Percentiles rank a stretch among this genome's conserved stretches.
These are phyloP conservation scores for Termitomyces sp. DNA, from an alignment of 768 basidiomycete genomes.

Conservation along the genomic window DNA sequence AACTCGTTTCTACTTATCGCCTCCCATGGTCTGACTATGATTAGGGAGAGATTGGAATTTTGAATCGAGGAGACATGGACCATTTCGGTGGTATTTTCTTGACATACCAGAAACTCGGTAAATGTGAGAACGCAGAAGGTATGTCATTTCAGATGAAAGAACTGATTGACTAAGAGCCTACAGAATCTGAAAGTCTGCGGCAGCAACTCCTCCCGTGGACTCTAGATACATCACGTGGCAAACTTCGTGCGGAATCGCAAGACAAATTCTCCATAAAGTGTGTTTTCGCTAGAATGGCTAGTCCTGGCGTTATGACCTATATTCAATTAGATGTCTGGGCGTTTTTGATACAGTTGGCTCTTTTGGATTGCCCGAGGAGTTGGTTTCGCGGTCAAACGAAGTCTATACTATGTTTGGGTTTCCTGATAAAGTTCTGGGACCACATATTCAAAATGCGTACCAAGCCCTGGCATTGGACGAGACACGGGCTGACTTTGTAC, in stretches of 20 bases:
- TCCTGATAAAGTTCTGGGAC: slow-evolving; percentile 50
- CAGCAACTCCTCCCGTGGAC: slow-evolving; percentile 51
- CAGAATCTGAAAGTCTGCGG: slow-evolving; percentile 25
- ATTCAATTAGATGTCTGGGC: slow-evolving; percentile 49
- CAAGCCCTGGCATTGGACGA: slow-evolving; percentile 72
- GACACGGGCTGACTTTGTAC: slow-evolving; percentile 61
- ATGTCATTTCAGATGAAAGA: neutral
- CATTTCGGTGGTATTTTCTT: slow-evolving; percentile 61
- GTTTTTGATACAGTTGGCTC: slow-evolving; percentile 80
- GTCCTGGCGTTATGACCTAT: neutral
- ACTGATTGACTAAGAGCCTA: neutral
- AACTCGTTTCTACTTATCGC: slow-evolving; percentile 11
- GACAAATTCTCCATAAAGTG: slow-evolving; percentile 59
- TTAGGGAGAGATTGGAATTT: slow-evolving; percentile 67
- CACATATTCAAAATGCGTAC: slow-evolving; percentile 60
- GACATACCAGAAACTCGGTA: slow-evolving; percentile 57
- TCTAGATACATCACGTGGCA: slow-evolving; percentile 45
- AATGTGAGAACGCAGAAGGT: slow-evolving; percentile 44
- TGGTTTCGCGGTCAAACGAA: slow-evolving; percentile 40
- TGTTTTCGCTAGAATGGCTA: slow-evolving; percentile 8
- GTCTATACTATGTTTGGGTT: slow-evolving; percentile 59
- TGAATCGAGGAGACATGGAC: slow-evolving; percentile 70
- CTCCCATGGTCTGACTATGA: neutral
- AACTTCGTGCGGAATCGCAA: slow-evolving; percentile 41
- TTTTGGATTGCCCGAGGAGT: slow-evolving; percentile 63